A percentile compares a stretch with the other conserved stretches of the same genome.
phyloP scores from a whole-genome alignment of 2,329 filamentous ascomycete species.

The Sodiomyces alkalinus region DNA sequence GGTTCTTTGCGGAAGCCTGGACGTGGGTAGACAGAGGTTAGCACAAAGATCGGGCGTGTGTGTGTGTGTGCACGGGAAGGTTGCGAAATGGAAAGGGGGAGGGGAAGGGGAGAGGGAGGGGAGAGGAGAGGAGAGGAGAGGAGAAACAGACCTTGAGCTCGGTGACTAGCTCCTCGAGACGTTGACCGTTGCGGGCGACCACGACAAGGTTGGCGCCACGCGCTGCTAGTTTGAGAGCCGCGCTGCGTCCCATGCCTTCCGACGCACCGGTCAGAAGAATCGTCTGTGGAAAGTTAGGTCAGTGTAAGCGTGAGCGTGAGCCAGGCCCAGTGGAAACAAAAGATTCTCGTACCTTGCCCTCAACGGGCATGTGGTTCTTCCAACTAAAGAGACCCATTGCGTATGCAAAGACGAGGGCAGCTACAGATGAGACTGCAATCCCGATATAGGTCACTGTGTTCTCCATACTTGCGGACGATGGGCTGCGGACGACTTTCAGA shows the following conservation, averaged over 20 bases:
- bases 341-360: conserved; percentile 52
- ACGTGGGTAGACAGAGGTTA: conserved; percentile 19
- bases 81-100: too few species aligned
- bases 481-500: too few species aligned
- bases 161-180: conserved; percentile 50
- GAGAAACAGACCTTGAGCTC: conserved; percentile 40
- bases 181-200: conserved; percentile 60
- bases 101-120: neutral
- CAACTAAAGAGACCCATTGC: conserved; percentile 53
- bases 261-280: conserved; percentile 82
- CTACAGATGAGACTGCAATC: too few species aligned
- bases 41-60: conserved; percentile 1
- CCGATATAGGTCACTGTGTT: too few species aligned
- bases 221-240: conserved; percentile 56
- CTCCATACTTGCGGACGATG: too few species aligned
- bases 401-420: conserved; percentile 18
- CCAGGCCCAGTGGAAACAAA: neutral
- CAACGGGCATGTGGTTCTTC: conserved; percentile 68
- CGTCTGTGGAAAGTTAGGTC: conserved; percentile 38
- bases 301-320: neutral
- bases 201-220: conserved; percentile 82
- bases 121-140: neutral
- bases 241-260: conserved; percentile 75
- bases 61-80: too few species aligned
- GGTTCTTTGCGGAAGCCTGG: conserved; percentile 49